Conservation (phyloP, 768 basidiomycete genomes). For the Tricholoma matsutake region DNA sequence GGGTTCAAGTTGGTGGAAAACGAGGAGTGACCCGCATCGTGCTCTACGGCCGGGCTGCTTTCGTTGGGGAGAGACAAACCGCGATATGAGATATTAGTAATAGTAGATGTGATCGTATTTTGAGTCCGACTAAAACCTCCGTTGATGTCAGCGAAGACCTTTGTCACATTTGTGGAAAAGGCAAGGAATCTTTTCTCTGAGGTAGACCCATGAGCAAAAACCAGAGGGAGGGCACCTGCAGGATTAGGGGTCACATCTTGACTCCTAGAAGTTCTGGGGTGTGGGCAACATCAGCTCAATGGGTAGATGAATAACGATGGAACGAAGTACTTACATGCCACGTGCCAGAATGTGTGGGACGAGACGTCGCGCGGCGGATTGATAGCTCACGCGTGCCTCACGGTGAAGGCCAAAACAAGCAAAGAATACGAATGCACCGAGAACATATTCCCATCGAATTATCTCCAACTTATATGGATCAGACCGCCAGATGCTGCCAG, state of each 20-base stretch:
- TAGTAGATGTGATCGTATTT: background rate
- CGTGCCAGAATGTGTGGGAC: too few species aligned
- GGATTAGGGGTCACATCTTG: background rate
- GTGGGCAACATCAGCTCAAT: background rate
- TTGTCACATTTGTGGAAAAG: background rate
- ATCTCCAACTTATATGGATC: constrained; percentile 5
- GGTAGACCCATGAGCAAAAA: background rate
- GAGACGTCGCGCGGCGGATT: background rate
- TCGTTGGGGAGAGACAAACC: background rate
- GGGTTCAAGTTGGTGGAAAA: too few species aligned
- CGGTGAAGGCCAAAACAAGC: constrained; percentile 62
- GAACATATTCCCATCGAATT: constrained; percentile 27
- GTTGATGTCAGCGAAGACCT: background rate
- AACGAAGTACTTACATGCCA: background rate
- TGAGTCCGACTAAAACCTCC: background rate
- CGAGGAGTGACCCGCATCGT: too few species aligned
- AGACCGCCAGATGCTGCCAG: constrained; percentile 42
- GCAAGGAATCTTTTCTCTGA: background rate
- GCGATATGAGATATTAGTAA: background rate
- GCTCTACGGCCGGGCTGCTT: background rate
- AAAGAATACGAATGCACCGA: constrained; percentile 58
- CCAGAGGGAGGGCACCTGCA: background rate
- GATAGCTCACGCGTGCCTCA: constrained; percentile 57
- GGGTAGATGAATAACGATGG: background rate
- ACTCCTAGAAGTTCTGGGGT: background rate